phyloP scores from a whole-genome alignment of 306 rosid species.

The Carpinus fangiana region DNA sequence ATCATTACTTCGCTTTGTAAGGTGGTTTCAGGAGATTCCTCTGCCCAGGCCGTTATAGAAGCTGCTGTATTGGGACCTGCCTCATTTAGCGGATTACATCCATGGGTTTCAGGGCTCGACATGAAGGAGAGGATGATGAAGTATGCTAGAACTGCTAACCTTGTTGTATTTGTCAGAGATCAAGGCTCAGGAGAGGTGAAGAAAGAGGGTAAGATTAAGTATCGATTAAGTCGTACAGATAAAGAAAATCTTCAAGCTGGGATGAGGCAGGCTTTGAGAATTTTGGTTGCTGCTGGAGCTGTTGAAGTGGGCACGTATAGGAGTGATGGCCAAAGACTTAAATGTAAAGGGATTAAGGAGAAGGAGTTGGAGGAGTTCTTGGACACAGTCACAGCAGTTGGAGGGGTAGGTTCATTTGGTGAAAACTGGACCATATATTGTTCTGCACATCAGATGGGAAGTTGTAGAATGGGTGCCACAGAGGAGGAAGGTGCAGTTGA shows the following conservation, averaged over 20 bases:
- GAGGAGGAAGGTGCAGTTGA: slow-evolving; percentile 75
- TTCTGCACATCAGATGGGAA: slow-evolving; percentile 83
- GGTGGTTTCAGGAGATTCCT: slow-evolving; percentile 43
- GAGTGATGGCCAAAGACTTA: slow-evolving; percentile 81
- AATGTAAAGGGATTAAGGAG: slow-evolving; percentile 56
- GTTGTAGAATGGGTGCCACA: slow-evolving; percentile 70
- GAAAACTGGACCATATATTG: slow-evolving; percentile 61
- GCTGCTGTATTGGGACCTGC: slow-evolving; percentile 75
- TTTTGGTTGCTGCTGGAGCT: slow-evolving; percentile 90
- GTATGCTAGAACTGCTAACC: slow-evolving; percentile 68
- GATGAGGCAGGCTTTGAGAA: slow-evolving; percentile 65
- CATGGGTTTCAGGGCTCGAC: slow-evolving; percentile 79
- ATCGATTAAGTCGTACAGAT: slow-evolving; percentile 51
- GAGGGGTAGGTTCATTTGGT: slow-evolving; percentile 59
- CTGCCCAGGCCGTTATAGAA: slow-evolving; percentile 57
- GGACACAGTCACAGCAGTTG: slow-evolving; percentile 49
- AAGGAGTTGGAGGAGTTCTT: slow-evolving; percentile 73
- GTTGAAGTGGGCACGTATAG: slow-evolving; percentile 87
- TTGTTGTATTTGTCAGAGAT: slow-evolving; percentile 73
- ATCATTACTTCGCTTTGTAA: slow-evolving; percentile 80
- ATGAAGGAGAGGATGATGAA: slow-evolving; percentile 64
- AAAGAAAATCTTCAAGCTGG: slow-evolving; percentile 67
- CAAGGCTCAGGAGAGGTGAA: slow-evolving; percentile 76
- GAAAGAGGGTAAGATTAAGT: slow-evolving; percentile 47
- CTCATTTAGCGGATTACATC: slow-evolving; percentile 56